These are phyloP conservation scores for Coemansia sp. DNA, from an alignment of 192 early-diverging fungal genomes.

Conservation along the genomic window DNA sequence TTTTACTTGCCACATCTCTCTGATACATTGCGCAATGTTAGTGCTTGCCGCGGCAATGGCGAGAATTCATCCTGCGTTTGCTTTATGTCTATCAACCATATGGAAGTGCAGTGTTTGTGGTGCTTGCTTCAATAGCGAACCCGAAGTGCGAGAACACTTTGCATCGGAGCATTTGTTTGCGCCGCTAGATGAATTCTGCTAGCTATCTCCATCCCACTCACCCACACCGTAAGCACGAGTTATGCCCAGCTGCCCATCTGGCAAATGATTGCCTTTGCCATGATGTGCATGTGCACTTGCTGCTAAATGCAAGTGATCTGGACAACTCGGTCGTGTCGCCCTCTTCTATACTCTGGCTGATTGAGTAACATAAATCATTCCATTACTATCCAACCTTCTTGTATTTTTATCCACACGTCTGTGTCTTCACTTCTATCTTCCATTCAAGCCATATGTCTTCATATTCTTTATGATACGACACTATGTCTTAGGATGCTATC, in stretches of 20 bases:
- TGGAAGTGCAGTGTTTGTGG: slow-evolving; percentile 57
- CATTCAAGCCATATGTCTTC: not conserved
- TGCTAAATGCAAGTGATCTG: slow-evolving; percentile 7
- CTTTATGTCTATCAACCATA: slow-evolving; percentile 23
- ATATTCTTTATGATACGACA: not conserved
- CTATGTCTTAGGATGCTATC: not conserved
- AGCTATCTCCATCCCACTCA: not conserved
- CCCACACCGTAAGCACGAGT: not conserved
- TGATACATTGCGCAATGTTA: slow-evolving; percentile 9
- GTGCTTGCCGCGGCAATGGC: slow-evolving; percentile 5
- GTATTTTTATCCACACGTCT: slow-evolving; percentile 3
- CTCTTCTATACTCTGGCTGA: not conserved
- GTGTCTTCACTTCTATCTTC: not conserved
- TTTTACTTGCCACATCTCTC: not conserved
- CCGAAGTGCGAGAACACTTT: slow-evolving; percentile 51
- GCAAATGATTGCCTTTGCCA: not conserved
- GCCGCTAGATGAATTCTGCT: slow-evolving; percentile 49
- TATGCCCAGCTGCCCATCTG: not conserved
- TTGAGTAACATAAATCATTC: not conserved
- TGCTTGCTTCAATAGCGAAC: slow-evolving; percentile 40
- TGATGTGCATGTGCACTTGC: not conserved
- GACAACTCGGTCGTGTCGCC: not conserved
- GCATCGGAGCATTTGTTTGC: slow-evolving; percentile 53
- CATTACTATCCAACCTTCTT: slow-evolving; percentile 2
- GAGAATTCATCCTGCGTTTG: slow-evolving; percentile 1